Evolutionary conservation across 805 yeast genomes (phyloP), one percentile per base, ranked within the genome.

Genomic region (Millerozyma miso): DNA sequence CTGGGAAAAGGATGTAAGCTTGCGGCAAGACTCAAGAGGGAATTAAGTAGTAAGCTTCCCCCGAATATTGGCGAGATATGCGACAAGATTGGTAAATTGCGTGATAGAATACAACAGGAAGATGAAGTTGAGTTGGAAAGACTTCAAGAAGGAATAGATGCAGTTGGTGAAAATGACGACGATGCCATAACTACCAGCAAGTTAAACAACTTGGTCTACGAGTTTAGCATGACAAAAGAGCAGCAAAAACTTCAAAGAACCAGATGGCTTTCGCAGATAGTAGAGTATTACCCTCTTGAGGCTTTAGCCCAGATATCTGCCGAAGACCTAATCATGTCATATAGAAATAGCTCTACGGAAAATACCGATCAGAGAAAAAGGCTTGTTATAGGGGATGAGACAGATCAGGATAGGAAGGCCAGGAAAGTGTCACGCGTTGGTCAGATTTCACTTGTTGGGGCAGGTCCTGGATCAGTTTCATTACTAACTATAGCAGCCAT

Each of bases 391-490:
- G 37, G 29, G 10, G 26, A 16, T 14, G 20, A 29, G 16, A 29
- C n/a, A 35, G 39, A 37, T 14, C 31, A 23, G 15, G 31, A 4
- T n/a, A n/a, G 8, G 2, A 47, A 33, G 33, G 19, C 31, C 15
- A 32, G 45, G 31, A 35, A 39, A 20, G 19, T 16, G 14, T 16
- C 34, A 19, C 33, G 36, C 17, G 40, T 35, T 37, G 95, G 95
- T 1, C 49, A 72, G 2, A 83, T 90, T 8, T 78, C 93, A 1
- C 70, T 91, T n/a, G 89, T 91, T 15, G 98, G 98, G 0, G 76
- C 96, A 2, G 98, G 98, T 0, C 97, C 98, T 0, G 98, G 98
- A 0, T 79, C 91, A 1, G 77, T 85, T 0, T 83, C 88, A 1
- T 74, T 88, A 58, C 71, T 91, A 17, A 90, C 97, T 0, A 62